Conservation (phyloP, 208 protist genomes). For the Trichomonas vaginalis region DNA sequence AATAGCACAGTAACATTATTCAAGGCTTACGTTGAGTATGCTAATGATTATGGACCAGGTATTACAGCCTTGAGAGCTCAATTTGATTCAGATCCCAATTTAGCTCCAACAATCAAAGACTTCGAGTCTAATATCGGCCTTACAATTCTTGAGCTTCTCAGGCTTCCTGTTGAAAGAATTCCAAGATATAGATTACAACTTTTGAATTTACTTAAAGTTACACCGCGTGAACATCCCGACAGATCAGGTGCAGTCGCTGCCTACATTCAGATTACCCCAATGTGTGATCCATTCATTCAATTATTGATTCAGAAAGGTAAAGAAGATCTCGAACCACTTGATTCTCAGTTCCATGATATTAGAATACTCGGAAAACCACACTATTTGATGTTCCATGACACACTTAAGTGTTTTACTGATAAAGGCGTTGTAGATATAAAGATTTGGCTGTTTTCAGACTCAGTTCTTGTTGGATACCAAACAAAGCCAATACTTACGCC, state of each 20-base stretch:
- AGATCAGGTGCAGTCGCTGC: background rate
- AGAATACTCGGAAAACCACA: background rate
- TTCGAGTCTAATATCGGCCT: background rate
- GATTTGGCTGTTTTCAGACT: background rate
- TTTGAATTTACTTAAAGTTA: background rate
- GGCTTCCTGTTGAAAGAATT: background rate
- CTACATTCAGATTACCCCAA: background rate
- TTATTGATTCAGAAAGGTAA: background rate
- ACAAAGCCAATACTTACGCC: background rate
- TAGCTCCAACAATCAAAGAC: background rate
- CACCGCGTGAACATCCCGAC: background rate
- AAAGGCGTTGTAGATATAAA: background rate
- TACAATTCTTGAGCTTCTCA: background rate
- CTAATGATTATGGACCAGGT: background rate
- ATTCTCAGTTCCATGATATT: background rate
- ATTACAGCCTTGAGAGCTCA: background rate
- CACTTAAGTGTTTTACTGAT: background rate
- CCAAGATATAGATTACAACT: background rate
- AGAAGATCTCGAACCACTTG: background rate
- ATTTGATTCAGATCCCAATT: background rate
- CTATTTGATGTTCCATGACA: background rate
- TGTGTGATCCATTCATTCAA: background rate
- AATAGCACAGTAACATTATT: background rate
- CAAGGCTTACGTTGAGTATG: background rate
- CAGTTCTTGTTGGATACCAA: background rate